Evolutionary conservation across 192 early-diverging fungal species (phyloP), one percentile per base, ranked within the genome.

Genomic region (Fimicolochytrium jonesii): DNA sequence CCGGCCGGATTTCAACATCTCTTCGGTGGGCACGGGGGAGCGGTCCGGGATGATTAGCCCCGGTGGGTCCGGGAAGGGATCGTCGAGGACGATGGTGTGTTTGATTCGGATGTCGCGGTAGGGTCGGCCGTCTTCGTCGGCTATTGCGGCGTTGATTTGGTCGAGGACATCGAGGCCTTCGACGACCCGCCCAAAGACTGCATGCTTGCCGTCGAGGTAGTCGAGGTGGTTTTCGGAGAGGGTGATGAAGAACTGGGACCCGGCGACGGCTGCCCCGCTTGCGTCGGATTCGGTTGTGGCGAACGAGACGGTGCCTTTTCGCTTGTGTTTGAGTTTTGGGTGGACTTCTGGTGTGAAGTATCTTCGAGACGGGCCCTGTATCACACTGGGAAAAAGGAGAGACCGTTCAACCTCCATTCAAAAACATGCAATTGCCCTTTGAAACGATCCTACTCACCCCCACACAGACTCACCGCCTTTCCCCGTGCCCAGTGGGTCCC

Each of bases 151-250:
- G 54, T 90, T 93, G 39, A 95, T 82, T 59, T 84, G 74, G 32
- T 95, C 92, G 9, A 97, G 56, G 6, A 88, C 80, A 30, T 95
- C 94, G 47, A 92, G 70, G 0, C 95, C 95, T 71, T 98, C 95
- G 0, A 87, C 92, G 2, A 94, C 85, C 45, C 86, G 74, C 1
- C 92, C 92, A 83, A 94, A 94, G 17, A 92, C 80, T 17, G 88
- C 90, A 29, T 90, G 88, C 33, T 89, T 86, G 20, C 87, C 87
- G 57, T 94, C 87, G 28, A 94, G 66, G 59, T 89, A 93, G 50
- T 92, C 90, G 31, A 92, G 61, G 31, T 81, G 74, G 5, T 81
- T 76, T 15, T 77, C 90, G 23, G 86, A 66, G 2, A 83, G 60
- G 7, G 92, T 93, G 55, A 94, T 90, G 56, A 94, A 89, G 52